Conservation (phyloP, 1,284 basidiomycete species). For the Neolentinus lepideus region DNA sequence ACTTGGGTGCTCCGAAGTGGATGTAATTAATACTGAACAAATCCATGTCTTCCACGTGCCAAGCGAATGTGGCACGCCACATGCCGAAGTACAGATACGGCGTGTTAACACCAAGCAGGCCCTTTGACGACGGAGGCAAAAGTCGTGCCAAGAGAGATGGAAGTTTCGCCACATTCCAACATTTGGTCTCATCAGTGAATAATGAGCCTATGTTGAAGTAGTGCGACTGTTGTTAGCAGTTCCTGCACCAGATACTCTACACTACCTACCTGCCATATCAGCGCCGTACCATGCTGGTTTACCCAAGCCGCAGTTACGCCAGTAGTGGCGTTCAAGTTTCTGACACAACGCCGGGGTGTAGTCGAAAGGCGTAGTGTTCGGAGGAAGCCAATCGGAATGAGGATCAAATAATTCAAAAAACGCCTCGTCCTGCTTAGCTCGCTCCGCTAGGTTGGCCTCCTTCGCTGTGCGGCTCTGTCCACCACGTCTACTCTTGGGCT, state of each 20-base stretch:
- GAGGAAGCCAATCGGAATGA: conserved; percentile 70
- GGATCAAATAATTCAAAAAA: conserved; percentile 73
- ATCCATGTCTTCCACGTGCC: conserved; percentile 99
- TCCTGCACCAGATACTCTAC: neutral
- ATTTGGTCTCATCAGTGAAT: conserved; percentile 73
- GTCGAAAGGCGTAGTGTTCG: conserved; percentile 59
- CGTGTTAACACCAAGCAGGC: conserved; percentile 92
- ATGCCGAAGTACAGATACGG: conserved; percentile 99
- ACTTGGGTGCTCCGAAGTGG: conserved; percentile 95
- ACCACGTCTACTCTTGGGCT: conserved; percentile 34
- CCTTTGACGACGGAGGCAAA: conserved; percentile 57
- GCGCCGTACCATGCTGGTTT: conserved; percentile 95
- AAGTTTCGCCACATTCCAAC: conserved; percentile 93
- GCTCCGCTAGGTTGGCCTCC: conserved; percentile 46
- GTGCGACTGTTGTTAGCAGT: neutral
- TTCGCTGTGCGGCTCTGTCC: conserved; percentile 40
- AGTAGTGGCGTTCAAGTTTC: conserved; percentile 86
- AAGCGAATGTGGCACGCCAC: conserved; percentile 98
- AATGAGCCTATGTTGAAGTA: conserved; percentile 56
- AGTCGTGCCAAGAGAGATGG: conserved; percentile 84
- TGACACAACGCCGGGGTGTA: conserved; percentile 85
- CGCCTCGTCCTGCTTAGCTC: conserved; percentile 44
- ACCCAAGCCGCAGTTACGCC: conserved; percentile 86
- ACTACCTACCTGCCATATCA: conserved; percentile 72
- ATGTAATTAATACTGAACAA: conserved; percentile 99